Base-by-base conservation (phyloP, 805 yeast species). In the Lipomyces sp. region DNA sequence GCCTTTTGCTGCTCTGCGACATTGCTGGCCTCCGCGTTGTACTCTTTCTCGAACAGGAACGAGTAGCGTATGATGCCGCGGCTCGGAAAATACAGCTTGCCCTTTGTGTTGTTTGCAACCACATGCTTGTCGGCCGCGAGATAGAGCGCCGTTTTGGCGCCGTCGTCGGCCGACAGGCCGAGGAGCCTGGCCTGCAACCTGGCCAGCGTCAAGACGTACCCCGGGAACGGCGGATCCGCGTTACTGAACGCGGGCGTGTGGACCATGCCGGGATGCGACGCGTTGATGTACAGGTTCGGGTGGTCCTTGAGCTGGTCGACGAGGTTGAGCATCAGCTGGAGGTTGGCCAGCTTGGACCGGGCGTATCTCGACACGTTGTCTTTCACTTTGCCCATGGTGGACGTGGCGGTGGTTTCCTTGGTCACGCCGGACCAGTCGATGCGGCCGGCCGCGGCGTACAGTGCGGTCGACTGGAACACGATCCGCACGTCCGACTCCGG, bases 181-280 rank as follows among this genome's bases (percentile, higher is more conserved):
- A 32, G 36, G n/a, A 35, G n/a, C 48, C 48, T 36, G 24, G 53
- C 53, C 14, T 44, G 50, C n/a, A 5, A 31, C 23, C 31, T 39
- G 26, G 51, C 49, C 7, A 53, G 2, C 10, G 14, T 3, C 24
- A 32, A 43, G 45, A 52, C 39, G 21, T 34, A 47, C 16, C 14
- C 14, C 13, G 56, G 56, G 18, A 55, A 18, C 3, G 59, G 59
- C 6, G 55, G 40, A 1, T 40, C 28, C 18, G 50, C 41, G 3
- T 43, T 36, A 22, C 47, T 48, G 29, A 48, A 52, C 31, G 54
- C 45, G 19, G 40, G 32, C 14, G 59, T 55, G 14, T 37, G 39
- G 11, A 52, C 50, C 13, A 49, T 41, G 28, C 59, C 59, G 7
- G 59, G 59, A 33, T 55, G 59, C 36, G 43, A 32, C 14, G 57